phyloP scores from a whole-genome alignment of 768 basidiomycete genomes.

The Tulasnella sp. region DNA sequence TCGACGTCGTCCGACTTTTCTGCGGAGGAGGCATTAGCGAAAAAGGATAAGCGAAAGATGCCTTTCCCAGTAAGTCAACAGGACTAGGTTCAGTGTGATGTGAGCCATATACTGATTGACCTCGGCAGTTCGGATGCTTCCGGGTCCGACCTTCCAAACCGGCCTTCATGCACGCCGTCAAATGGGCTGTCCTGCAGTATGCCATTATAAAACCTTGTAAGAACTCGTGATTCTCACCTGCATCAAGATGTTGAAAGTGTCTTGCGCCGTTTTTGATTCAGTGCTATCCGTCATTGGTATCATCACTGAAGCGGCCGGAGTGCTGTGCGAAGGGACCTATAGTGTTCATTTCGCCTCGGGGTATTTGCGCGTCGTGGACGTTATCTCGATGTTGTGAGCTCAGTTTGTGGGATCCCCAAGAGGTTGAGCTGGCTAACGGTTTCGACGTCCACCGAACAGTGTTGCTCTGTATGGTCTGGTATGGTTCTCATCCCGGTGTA shows the following conservation, averaged over 20 bases:
- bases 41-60: conserved; percentile 67
- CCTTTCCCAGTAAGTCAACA: conserved; percentile 45
- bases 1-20: conserved; percentile 49
- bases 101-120: too few relatives aligned
- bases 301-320: conserved; percentile 53
- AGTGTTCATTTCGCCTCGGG: conserved; percentile 50
- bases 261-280: conserved; percentile 14
- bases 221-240: not conserved
- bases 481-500: not conserved
- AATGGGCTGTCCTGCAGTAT: conserved; percentile 86
- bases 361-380: conserved; percentile 63
- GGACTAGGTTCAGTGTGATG: too few relatives aligned
- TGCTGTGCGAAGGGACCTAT: conserved; percentile 57
- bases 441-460: not conserved
- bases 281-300: conserved; percentile 65
- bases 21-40: conserved; percentile 53
- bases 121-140: conserved; percentile 61
- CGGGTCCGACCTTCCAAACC: conserved; percentile 74
- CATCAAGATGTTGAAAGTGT: not conserved
- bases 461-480: conserved; percentile 73
- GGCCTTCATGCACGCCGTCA: conserved; percentile 84
- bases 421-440: too few relatives aligned
- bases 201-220: conserved; percentile 54
- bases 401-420: too few relatives aligned
- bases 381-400: conserved; percentile 64